A percentile compares a stretch with the other conserved stretches of the same genome.
Evolutionary conservation across 1,139 yeast genomes (phyloP).

Genomic region (Geotrichum carabidarum): DNA sequence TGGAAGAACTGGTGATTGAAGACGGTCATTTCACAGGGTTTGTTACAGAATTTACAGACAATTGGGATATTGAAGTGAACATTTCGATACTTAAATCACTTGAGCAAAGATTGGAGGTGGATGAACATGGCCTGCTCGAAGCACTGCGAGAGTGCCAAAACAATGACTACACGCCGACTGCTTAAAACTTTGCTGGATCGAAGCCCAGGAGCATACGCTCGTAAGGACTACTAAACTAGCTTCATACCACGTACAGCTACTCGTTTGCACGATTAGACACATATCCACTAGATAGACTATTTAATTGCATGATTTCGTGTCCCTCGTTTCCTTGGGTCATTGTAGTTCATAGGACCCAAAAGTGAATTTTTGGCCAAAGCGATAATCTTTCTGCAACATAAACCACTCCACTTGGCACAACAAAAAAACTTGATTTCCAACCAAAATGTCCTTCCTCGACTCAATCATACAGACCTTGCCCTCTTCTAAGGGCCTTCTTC

Average conservation of each 20-base stretch:
- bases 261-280: background rate
- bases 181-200: slow-evolving; percentile 6
- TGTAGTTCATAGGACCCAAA: too few species aligned
- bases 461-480: slow-evolving; percentile 35
- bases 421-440: background rate
- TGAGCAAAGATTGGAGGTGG: background rate
- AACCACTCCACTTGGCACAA: background rate
- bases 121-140: slow-evolving; percentile 8
- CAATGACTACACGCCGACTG: background rate
- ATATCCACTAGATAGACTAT: too few species aligned
- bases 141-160: background rate
- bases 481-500: slow-evolving; percentile 48
- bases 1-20: slow-evolving; percentile 80
- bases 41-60: slow-evolving; percentile 18
- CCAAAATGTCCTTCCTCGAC: slow-evolving; percentile 14
- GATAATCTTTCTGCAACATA: too few species aligned
- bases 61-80: background rate
- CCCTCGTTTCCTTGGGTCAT: too few species aligned
- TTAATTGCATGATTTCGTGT: too few species aligned
- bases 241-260: background rate
- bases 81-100: background rate
- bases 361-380: too few species aligned
- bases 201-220: background rate
- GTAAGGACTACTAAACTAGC: background rate
- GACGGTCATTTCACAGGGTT: slow-evolving; percentile 70